Evolutionary conservation across 2,329 filamentous ascomycete species (phyloP), one percentile per base, ranked within the genome.

Genomic region (Teratosphaeria zuluensis): DNA sequence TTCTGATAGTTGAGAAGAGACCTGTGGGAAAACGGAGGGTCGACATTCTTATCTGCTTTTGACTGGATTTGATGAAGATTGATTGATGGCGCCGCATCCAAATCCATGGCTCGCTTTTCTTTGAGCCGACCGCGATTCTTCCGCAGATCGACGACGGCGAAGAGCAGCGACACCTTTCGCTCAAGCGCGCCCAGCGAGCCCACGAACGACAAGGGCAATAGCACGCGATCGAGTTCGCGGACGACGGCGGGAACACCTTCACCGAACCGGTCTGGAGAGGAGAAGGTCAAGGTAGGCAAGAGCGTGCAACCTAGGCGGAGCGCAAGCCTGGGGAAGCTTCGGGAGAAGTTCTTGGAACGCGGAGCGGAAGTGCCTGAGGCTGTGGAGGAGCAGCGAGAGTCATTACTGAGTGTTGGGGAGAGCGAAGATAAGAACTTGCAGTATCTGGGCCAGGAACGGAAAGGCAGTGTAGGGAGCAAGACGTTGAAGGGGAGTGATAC

Each of bases 91-190:
- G 42, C 42, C 42, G 42, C 19, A 30, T 38, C 42, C 55, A 66
- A 33, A 30, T 38, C 42, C 55, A 66, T 66, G 64, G 58, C 63
- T 53, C 59, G 62, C 51, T 66, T 66, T 59, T 62, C 60, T 19
- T 53, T 65, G 6, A 59, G 64, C 16, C 65, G 64, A 38, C 53
- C 53, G 53, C 53, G 53, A 46, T 62, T 66, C 58, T 58, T 67
- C 53, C 65, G 65, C 51, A 58, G 64, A 35, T 59, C 21, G 16
- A 38, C 62, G 54, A 62, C 62, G 38, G 62, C 63, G 30, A 61
- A 61, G 46, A 61, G 61, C 60, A 62, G 62, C 53, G 61, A 56
- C 57, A 57, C 63, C 59, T 59, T 56, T 59, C 58, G 57, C 38
- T 63, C 64, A 14, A 60, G 59, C 51, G 56, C 58, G 55, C 62